Conservation (phyloP, 805 yeast genomes). For the Starmerella powellii region DNA sequence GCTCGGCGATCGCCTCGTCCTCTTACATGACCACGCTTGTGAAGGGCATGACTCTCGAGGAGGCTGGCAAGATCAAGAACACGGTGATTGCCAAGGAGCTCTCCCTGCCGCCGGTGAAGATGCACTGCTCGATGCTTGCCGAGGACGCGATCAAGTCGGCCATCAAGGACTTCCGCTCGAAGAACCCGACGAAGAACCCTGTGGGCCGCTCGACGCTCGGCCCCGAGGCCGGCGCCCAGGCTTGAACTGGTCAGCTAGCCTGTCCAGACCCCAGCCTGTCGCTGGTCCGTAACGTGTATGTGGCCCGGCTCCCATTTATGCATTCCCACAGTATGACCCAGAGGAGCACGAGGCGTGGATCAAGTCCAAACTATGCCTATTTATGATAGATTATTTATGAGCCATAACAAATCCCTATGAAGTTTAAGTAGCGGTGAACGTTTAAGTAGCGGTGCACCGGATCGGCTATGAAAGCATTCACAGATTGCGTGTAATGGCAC, state of each 20-base stretch:
- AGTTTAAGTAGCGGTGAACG: too few relatives aligned
- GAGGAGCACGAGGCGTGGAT: too few relatives aligned
- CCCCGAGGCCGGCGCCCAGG: conserved; percentile 36
- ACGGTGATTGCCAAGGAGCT: conserved; percentile 90
- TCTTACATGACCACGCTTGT: conserved; percentile 92
- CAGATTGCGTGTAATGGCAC: too few relatives aligned
- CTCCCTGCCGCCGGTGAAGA: conserved; percentile 89
- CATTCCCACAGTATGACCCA: too few relatives aligned
- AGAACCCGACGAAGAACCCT: conserved; percentile 47
- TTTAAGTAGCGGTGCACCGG: too few relatives aligned
- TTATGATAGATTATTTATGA: neutral
- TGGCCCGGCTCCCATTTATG: too few relatives aligned
- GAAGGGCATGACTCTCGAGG: conserved; percentile 87
- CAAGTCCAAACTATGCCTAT: too few relatives aligned
- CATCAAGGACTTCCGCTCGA: conserved; percentile 82
- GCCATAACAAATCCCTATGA: too few relatives aligned
- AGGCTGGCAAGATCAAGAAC: conserved; percentile 85
- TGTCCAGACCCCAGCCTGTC: too few relatives aligned
- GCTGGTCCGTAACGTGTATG: too few relatives aligned
- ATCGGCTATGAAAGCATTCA: too few relatives aligned
- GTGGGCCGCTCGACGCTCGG: conserved; percentile 39
- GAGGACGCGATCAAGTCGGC: conserved; percentile 98
- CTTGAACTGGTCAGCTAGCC: neutral
- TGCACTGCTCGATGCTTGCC: conserved; percentile 97
- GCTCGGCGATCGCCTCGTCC: conserved; percentile 92